A percentile compares a stretch with the other conserved stretches of the same genome.
phyloP scores from a whole-genome alignment of 441 rosid genomes.

The Macaranga tanarius region DNA sequence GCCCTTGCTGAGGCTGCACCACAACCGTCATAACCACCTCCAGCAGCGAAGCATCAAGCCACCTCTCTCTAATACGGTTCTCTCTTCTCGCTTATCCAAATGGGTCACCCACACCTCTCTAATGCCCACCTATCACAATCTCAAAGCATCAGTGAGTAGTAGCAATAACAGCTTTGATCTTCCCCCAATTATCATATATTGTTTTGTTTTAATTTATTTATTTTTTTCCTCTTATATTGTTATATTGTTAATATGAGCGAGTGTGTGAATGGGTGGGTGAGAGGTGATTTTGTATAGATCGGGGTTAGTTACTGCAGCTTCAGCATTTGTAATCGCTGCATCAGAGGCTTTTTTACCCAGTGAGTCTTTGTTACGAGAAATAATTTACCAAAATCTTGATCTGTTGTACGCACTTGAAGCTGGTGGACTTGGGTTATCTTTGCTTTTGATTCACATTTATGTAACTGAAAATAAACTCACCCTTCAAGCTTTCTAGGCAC shows the following conservation, averaged over 20 bases:
- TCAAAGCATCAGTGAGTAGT: too few species aligned
- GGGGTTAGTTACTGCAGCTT: constrained; percentile 80
- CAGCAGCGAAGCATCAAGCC: too few species aligned
- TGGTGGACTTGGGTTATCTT: constrained; percentile 72
- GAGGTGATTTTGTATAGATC: constrained; percentile 87
- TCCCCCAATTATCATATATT: too few species aligned
- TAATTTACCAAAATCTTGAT: constrained; percentile 62
- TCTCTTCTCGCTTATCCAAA: too few species aligned
- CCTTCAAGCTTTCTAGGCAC: constrained; percentile 92
- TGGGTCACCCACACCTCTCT: too few species aligned
- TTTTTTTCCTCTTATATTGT: background rate
- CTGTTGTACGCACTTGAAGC: constrained; percentile 64
- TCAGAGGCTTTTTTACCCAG: constrained; percentile 69
- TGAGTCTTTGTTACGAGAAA: constrained; percentile 42
- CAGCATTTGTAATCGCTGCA: constrained; percentile 70
- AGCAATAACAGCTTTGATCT: too few species aligned
- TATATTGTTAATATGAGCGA: too few species aligned
- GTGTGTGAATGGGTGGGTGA: background rate
- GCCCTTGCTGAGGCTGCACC: too few species aligned
- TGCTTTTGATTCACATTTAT: constrained; percentile 80
- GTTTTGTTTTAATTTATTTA: too few species aligned
- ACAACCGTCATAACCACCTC: too few species aligned
- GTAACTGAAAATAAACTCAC: constrained; percentile 89
- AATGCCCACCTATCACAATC: too few species aligned
- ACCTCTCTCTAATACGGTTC: too few species aligned